Evolutionary conservation across 306 rosid species (phyloP), one percentile per base, ranked within the genome.

Genomic region (Pterocarpus macrocarpus): DNA sequence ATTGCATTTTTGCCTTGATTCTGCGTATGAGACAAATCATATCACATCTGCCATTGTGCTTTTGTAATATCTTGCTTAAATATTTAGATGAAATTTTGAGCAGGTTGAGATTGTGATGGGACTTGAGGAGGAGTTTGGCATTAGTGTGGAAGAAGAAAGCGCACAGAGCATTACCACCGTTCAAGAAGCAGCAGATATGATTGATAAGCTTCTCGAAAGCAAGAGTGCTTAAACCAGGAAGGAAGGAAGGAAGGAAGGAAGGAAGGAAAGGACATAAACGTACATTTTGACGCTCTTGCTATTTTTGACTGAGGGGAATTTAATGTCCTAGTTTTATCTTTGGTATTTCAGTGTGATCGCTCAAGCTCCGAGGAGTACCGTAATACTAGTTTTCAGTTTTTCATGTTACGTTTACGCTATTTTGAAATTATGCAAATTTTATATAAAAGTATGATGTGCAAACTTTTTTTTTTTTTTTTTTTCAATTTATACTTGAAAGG

Each of bases 81-180:
- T 9, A 22, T 36, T 8, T 58, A 43, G 53, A 67, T 9, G 32
- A 73, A 56, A 28, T 58, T 33, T 59, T 17, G 7, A 72, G 70
- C 70, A 94, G 98, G 98, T 94, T 74, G 97, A 94, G 90, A 94
- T 94, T 82, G 97, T 94, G 88, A 91, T 92, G 98, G 97, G 97
- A 68, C 96, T 94, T 71, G 97, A 94, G 79, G 98, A 92, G 87
- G 91, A 69, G 11, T 94, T 94, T 52, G 89, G 90, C 0, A 94
- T 94, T 39, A 80, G 88, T 77, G 88, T 47, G 88, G 79, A 86
- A 84, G 98, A 94, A 85, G 97, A 94, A 73, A 90, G 86, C 16
- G 98, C 98, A 17, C 97, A 90, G 85, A 76, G 45, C 72, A 94
- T 91, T 62, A 86, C 90, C 71, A 94, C 95, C 0, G 97, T 92